phyloP scores from a whole-genome alignment of 768 basidiomycete genomes.

The Nidularia pulvinata region DNA sequence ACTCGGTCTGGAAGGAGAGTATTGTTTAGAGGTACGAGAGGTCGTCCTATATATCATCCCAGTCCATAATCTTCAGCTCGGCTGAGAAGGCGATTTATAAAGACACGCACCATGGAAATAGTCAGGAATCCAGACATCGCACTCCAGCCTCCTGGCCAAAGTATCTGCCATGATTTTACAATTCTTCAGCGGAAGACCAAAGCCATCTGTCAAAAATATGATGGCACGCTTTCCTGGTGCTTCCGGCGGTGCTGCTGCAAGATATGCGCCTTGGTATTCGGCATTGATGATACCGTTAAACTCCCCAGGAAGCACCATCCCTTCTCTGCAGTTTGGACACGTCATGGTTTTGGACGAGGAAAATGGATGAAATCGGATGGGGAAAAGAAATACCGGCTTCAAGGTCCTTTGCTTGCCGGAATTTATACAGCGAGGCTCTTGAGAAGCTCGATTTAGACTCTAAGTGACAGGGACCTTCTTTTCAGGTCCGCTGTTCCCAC shows the following conservation, averaged over 20 bases:
- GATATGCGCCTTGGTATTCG: slow-evolving; percentile 36
- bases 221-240: slow-evolving; percentile 26
- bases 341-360: slow-evolving; percentile 14
- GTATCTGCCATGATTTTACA: slow-evolving; percentile 52
- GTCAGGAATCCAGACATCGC: slow-evolving; percentile 63
- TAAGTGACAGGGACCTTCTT: too few species aligned
- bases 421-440: too few species aligned
- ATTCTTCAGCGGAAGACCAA: slow-evolving; percentile 49
- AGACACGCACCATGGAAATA: slow-evolving; percentile 39
- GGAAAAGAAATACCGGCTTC: too few species aligned
- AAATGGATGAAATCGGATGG: too few species aligned
- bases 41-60: slow-evolving; percentile 18
- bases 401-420: too few species aligned
- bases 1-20: slow-evolving; percentile 27
- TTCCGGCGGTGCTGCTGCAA: slow-evolving; percentile 21
- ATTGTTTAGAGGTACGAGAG: slow-evolving; percentile 20
- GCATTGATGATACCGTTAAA: slow-evolving; percentile 36
- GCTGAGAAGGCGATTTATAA: too few species aligned
- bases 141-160: slow-evolving; percentile 36
- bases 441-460: too few species aligned
- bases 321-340: slow-evolving; percentile 43
- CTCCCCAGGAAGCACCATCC: slow-evolving; percentile 40
- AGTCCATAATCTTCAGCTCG: neutral
- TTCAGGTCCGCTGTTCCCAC: too few species aligned
- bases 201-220: slow-evolving; percentile 53